A percentile compares a stretch with the other conserved stretches of the same genome.
Conservation (phyloP, 108 stramenopile genomes). For the Fragilariopsis cylindrus region DNA sequence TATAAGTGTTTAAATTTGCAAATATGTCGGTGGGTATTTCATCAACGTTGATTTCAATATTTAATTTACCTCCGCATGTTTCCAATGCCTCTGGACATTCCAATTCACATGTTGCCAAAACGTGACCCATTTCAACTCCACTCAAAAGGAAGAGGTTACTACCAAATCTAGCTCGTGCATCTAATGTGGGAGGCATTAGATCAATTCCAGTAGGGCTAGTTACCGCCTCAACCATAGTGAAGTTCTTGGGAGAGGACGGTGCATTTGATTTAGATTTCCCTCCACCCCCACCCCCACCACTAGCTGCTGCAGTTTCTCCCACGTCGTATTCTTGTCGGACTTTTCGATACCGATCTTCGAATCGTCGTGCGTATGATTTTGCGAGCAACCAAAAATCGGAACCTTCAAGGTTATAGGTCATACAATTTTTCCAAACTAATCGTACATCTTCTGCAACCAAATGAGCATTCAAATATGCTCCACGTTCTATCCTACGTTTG, state of each 20-base stretch:
- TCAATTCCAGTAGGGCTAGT: not conserved
- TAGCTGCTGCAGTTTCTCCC: not conserved
- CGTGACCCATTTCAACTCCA: constrained; percentile 85
- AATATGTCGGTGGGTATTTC: constrained; percentile 76
- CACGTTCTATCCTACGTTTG: constrained; percentile 78
- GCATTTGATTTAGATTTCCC: not conserved
- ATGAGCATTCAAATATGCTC: constrained; percentile 68
- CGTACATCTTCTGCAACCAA: constrained; percentile 91
- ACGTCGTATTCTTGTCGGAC: constrained; percentile 54
- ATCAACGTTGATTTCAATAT: constrained; percentile 92
- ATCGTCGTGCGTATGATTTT: constrained; percentile 64
- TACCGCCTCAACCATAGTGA: not conserved
- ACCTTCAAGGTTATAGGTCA: constrained; percentile 95
- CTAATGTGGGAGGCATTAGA: constrained; percentile 38
- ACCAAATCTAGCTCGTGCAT: constrained; percentile 81
- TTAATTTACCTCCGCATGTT: constrained; percentile 41
- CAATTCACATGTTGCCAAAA: constrained; percentile 78
- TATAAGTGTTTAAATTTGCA: constrained; percentile 68
- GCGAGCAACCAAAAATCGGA: constrained; percentile 80
- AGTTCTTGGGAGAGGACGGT: not conserved
- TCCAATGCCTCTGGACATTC: constrained; percentile 85
- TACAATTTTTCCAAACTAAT: constrained; percentile 95
- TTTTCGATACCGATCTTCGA: constrained; percentile 89
- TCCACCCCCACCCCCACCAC: not conserved
- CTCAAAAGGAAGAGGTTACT: constrained; percentile 77